These are phyloP conservation scores for Trichoderma sp. DNA, from an alignment of 2,329 filamentous ascomycete species.

Conservation along the genomic window DNA sequence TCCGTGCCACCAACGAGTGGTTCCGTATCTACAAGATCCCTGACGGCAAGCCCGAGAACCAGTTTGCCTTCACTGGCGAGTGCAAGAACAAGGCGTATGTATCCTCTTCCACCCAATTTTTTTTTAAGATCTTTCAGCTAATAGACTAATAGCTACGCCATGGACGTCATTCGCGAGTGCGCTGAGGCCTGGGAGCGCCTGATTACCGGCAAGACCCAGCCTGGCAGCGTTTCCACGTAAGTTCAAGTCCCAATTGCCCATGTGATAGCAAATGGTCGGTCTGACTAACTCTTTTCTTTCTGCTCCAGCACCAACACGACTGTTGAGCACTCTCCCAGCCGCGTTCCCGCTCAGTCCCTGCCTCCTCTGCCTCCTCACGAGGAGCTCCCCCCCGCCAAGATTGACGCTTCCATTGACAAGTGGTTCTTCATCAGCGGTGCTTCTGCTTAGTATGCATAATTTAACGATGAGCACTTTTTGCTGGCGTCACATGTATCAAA, in stretches of 20 bases:
- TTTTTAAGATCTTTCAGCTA: background rate
- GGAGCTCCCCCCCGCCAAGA: conserved; percentile 81
- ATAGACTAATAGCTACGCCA: conserved; percentile 69
- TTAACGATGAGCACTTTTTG: background rate
- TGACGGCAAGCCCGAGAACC: conserved; percentile 99
- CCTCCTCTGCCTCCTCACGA: conserved; percentile 76
- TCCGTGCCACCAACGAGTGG: conserved; percentile 99
- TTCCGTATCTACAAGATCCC: conserved; percentile 99
- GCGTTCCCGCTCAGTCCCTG: conserved; percentile 68
- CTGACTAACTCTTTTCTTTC: conserved; percentile 9
- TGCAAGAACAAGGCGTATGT: conserved; percentile 98
- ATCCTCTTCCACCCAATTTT: background rate
- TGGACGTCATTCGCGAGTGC: conserved; percentile 94
- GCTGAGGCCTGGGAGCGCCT: conserved; percentile 96
- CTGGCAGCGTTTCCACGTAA: conserved; percentile 80
- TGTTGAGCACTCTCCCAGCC: conserved; percentile 71
- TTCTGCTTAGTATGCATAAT: conserved; percentile 61
- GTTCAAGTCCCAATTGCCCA: conserved; percentile 42
- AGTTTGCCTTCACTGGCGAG: conserved; percentile 99
- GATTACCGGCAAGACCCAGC: conserved; percentile 82
- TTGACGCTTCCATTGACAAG: conserved; percentile 97
- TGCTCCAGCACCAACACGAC: conserved; percentile 74
- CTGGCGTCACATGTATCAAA: conserved; percentile 14
- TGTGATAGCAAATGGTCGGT: too few species aligned
- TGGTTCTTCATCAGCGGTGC: conserved; percentile 99